These are phyloP conservation scores for Avicennia marina DNA, from an alignment of 257 asterid genomes.

Conservation along the genomic window DNA sequence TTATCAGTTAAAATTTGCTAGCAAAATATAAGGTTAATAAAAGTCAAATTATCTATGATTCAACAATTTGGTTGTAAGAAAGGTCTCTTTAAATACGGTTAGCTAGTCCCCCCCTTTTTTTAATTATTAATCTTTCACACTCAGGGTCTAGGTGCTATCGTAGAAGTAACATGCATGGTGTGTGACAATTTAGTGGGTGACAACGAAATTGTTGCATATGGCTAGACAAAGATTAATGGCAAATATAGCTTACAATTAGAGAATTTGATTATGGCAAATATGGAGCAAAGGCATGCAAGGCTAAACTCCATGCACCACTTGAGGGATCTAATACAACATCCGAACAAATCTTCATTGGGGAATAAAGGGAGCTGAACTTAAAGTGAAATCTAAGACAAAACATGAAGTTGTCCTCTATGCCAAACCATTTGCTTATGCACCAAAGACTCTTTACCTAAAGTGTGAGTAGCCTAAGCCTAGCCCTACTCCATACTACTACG, in stretches of 20 bases:
- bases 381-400: conserved; percentile 52
- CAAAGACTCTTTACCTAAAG: conserved; percentile 45
- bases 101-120: background rate
- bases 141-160: conserved; percentile 56
- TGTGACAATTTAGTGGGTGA: no score
- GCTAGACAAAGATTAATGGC: conserved; percentile 67
- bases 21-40: no score
- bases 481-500: conserved; percentile 51
- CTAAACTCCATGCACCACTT: conserved; percentile 66
- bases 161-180: conserved; percentile 59
- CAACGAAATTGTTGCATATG: conserved; percentile 52
- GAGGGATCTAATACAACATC: conserved; percentile 54
- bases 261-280: conserved; percentile 52
- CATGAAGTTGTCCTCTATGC: conserved; percentile 65
- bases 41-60: no score
- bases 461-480: conserved; percentile 46
- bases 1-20: no score
- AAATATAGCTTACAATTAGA: conserved; percentile 45
- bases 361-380: conserved; percentile 48
- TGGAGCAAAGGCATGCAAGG: conserved; percentile 67
- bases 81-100: no score
- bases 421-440: conserved; percentile 67
- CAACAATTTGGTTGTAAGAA: no score
- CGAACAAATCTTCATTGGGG: conserved; percentile 56
- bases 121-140: no score